phyloP scores from a whole-genome alignment of 768 basidiomycete species.

The Agaricus sinodeliciosus region DNA sequence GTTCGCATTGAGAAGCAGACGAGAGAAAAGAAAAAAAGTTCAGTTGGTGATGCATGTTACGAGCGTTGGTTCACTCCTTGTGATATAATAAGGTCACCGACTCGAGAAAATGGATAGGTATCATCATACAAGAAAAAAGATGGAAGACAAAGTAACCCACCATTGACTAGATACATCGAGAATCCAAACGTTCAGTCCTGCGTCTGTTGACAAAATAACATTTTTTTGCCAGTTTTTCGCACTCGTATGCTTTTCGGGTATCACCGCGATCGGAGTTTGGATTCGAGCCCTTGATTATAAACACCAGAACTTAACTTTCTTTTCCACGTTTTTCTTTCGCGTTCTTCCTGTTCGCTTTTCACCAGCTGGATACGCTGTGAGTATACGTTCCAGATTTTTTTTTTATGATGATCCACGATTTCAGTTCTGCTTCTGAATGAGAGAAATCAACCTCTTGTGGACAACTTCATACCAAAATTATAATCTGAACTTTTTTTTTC shows the following conservation, averaged over 20 bases:
- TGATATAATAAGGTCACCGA: slow-evolving; percentile 53
- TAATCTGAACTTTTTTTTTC: slow-evolving; percentile 37
- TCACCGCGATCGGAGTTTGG: not conserved
- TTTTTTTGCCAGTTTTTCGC: too few species aligned
- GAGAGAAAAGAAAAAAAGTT: slow-evolving; percentile 18
- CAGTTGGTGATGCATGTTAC: slow-evolving; percentile 74
- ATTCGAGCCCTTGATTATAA: not conserved
- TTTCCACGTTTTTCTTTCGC: not conserved
- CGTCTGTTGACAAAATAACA: not conserved
- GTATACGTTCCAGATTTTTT: slow-evolving; percentile 11
- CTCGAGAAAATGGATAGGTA: slow-evolving; percentile 60
- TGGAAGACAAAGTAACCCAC: not conserved
- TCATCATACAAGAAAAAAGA: slow-evolving; percentile 42
- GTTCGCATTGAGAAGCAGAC: not conserved
- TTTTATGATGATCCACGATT: slow-evolving; percentile 40
- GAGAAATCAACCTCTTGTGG: slow-evolving; percentile 69
- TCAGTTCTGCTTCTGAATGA: slow-evolving; percentile 88
- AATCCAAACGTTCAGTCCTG: too few species aligned
- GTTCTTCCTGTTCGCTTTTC: not conserved
- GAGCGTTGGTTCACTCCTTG: slow-evolving; percentile 59
- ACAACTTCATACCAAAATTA: slow-evolving; percentile 47
- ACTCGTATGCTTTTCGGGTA: not conserved
- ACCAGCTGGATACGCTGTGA: slow-evolving; percentile 16
- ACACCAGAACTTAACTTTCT: not conserved
- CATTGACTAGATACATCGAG: too few species aligned